Base-by-base conservation (phyloP, 345 rosid genomes). In the Eucalyptus leucophloia region DNA sequence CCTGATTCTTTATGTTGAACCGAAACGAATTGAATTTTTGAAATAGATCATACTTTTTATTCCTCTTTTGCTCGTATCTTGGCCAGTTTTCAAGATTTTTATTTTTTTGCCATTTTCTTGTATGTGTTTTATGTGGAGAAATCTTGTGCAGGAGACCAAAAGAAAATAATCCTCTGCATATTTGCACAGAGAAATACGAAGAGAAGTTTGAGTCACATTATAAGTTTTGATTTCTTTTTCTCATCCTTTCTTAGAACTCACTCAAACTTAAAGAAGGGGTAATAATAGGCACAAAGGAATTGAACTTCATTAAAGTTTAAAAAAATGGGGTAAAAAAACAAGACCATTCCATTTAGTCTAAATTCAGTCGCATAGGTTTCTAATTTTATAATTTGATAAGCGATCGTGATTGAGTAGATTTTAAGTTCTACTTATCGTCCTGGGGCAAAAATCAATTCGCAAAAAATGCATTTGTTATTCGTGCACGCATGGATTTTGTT, bases 311-410 rank as follows among this genome's bases (percentile, higher is more conserved):
- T 17, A 7, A 69, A 69, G 7, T 69, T 69, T 5, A 32, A 69
- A 32, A 13, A 32, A 69, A 32, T 19, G 58, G 5, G 5, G 58
- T 21, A 21, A 3, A 5, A 69, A 8, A 34, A 17, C 1, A 56
- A 53, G 26, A 24, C 2, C 14, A 0, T 24, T 56, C 3, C 13
- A 2, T 56, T 56, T 56, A 24, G 30, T 24, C 26, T 12, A 72
- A 18, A 6, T 18, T 3, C 26, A 34, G 18, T 0, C 1, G 12
- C 24, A 1, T 34, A 4, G 4, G 4, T 37, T 19, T 72, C 4
- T 21, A 4, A 37, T 72, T 72, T 18, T 21, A 19, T 21, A 9
- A 19, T 34, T 34, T 19, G 26, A 9, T 34, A 69, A 34, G 7
- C 2, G 4, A 69, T 5, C 7, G 4, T 34, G 24, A 34, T 10